Conservation (phyloP, 441 rosid genomes). For the Eutrema salsugineum region DNA sequence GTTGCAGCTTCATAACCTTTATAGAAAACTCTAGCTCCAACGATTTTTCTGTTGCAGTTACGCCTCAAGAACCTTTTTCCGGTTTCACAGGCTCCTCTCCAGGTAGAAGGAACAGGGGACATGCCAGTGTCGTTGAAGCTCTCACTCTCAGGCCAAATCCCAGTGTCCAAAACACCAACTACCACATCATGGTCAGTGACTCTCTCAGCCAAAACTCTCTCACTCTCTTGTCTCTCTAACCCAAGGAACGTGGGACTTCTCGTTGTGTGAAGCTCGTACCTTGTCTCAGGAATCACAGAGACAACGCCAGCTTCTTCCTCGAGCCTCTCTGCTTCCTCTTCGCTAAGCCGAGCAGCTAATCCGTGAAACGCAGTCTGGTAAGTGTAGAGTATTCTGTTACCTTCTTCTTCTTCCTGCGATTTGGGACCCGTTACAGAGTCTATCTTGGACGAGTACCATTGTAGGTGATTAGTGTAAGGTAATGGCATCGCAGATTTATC, state of each 20-base stretch:
- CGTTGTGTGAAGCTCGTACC: slow-evolving; percentile 62
- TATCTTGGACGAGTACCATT: slow-evolving; percentile 78
- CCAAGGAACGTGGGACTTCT: slow-evolving; percentile 70
- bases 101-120: slow-evolving; percentile 48
- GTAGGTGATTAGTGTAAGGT: slow-evolving; percentile 47
- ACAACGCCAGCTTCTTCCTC: slow-evolving; percentile 52
- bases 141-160: slow-evolving; percentile 74
- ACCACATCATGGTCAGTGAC: slow-evolving; percentile 51
- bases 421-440: slow-evolving; percentile 38
- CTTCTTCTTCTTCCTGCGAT: slow-evolving; percentile 23
- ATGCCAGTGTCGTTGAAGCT: slow-evolving; percentile 66
- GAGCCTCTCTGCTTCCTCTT: slow-evolving; percentile 55
- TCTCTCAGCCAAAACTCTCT: slow-evolving; percentile 44
- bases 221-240: slow-evolving; percentile 42
- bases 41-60: slow-evolving; percentile 57
- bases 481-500: slow-evolving; percentile 77
- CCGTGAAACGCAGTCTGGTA: slow-evolving; percentile 73
- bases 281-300: slow-evolving; percentile 53
- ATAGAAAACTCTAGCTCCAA: slow-evolving; percentile 65
- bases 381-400: slow-evolving; percentile 59
- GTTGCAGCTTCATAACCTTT: slow-evolving; percentile 64
- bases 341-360: slow-evolving; percentile 55
- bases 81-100: slow-evolving; percentile 66
- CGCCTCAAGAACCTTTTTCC: slow-evolving; percentile 48
- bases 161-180: slow-evolving; percentile 71